A percentile compares a stretch with the other conserved stretches of the same genome.
These are phyloP conservation scores for Aleurites moluccanus DNA, from an alignment of 441 rosid genomes.

Conservation along the genomic window DNA sequence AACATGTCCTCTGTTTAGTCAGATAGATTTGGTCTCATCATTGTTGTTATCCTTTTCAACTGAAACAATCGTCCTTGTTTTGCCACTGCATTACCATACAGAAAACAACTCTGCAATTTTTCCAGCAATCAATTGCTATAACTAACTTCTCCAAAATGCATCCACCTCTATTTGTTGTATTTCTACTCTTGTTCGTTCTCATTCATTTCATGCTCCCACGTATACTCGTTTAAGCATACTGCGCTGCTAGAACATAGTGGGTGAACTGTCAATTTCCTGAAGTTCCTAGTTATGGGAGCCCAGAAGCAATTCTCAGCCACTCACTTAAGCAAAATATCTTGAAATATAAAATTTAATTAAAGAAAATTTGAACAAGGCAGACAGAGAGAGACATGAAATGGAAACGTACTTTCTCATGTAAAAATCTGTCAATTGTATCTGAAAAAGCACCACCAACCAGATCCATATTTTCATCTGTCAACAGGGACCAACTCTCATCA, in stretches of 20 bases:
- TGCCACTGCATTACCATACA: not conserved
- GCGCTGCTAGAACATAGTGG: too few relatives aligned
- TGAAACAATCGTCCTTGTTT: not conserved
- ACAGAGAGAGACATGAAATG: not conserved
- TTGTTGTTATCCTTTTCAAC: not conserved
- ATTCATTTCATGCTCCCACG: too few relatives aligned
- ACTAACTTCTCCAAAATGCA: not conserved
- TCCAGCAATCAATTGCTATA: not conserved
- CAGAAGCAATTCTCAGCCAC: too few relatives aligned
- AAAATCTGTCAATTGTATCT: slow-evolving; percentile 53
- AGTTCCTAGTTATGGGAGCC: too few relatives aligned
- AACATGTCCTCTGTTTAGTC: not conserved
- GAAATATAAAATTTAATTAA: not conserved
- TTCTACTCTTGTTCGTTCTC: not conserved
- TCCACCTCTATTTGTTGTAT: slow-evolving; percentile 1
- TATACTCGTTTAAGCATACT: too few relatives aligned
- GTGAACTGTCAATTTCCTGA: too few relatives aligned
- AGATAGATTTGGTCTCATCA: not conserved
- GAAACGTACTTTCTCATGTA: slow-evolving; percentile 58
- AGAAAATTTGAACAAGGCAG: not conserved
- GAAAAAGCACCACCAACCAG: slow-evolving; percentile 75
- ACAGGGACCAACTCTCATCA: slow-evolving; percentile 49
- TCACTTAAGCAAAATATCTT: not conserved
- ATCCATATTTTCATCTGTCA: slow-evolving; percentile 74
- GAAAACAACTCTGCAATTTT: not conserved